phyloP scores from a whole-genome alignment of 1,284 basidiomycete genomes.

The Trametes hirsuta region DNA sequence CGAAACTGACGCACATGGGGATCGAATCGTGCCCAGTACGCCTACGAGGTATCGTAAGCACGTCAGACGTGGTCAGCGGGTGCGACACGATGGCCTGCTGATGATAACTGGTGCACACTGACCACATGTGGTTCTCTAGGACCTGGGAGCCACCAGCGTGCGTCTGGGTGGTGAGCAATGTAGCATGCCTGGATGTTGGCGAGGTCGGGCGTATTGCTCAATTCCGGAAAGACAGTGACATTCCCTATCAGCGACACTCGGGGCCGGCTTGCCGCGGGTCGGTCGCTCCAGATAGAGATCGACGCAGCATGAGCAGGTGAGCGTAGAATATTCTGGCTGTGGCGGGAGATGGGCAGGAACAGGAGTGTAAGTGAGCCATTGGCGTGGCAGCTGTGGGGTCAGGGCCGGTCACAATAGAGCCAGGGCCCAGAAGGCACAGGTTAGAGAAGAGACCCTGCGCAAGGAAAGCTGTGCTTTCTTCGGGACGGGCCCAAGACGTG shows the following conservation, averaged over 20 bases:
- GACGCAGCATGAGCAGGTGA: slow-evolving; percentile 50
- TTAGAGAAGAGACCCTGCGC: not conserved
- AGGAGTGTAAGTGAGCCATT: slow-evolving; percentile 66
- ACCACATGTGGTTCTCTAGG: slow-evolving; percentile 51
- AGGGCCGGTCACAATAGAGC: not conserved
- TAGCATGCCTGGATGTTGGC: slow-evolving; percentile 46
- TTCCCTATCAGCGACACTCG: slow-evolving; percentile 63
- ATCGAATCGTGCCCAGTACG: slow-evolving; percentile 60
- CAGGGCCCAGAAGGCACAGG: not conserved
- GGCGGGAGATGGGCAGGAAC: slow-evolving; percentile 65
- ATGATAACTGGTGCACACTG: slow-evolving; percentile 22
- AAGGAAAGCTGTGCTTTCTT: slow-evolving; percentile 13
- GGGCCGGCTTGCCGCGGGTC: slow-evolving; percentile 45
- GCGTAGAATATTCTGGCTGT: slow-evolving; percentile 57
- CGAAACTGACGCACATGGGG: slow-evolving; percentile 43
- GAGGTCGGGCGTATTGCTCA: slow-evolving; percentile 37
- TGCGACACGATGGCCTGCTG: slow-evolving; percentile 5
- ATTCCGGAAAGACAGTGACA: slow-evolving; percentile 46
- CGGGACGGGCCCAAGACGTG: slow-evolving; percentile 18
- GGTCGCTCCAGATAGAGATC: slow-evolving; percentile 52
- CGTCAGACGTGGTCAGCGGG: slow-evolving; percentile 12
- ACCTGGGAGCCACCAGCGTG: slow-evolving; percentile 53
- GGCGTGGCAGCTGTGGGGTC: slow-evolving; percentile 49
- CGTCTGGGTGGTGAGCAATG: slow-evolving; percentile 51
- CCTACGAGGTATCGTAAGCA: slow-evolving; percentile 33